A percentile compares a stretch with the other conserved stretches of the same genome.
phyloP scores from a whole-genome alignment of 2,329 filamentous ascomycete genomes.

The Phoma sp. region DNA sequence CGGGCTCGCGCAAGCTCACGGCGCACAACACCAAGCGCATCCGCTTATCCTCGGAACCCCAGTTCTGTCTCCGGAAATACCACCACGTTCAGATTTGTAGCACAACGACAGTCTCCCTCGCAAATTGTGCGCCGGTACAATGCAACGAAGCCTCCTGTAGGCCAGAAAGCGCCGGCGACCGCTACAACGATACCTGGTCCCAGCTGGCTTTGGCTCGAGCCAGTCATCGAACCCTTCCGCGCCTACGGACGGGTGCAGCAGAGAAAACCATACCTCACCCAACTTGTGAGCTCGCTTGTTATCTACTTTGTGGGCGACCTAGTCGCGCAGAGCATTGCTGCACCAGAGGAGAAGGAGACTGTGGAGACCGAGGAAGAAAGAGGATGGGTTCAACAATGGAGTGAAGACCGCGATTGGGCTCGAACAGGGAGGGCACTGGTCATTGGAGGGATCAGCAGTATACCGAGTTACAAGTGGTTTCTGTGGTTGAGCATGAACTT shows the following conservation, averaged over 20 bases:
- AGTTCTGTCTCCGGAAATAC: conserved; percentile 12
- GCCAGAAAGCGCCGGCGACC: conserved; percentile 25
- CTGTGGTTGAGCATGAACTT: conserved; percentile 81
- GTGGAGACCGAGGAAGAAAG: conserved; percentile 26
- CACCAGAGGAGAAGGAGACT: conserved; percentile 23
- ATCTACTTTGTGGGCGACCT: conserved; percentile 83
- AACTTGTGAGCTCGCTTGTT: conserved; percentile 75
- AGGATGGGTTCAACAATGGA: conserved; percentile 50
- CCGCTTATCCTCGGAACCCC: conserved; percentile 19
- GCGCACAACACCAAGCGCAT: conserved; percentile 28
- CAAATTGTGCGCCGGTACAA: conserved; percentile 25
- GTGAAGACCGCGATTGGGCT: conserved; percentile 54
- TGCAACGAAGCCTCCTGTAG: conserved; percentile 28
- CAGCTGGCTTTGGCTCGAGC: conserved; percentile 57
- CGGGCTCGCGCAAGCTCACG: conserved; percentile 32
- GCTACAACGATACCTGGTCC: conserved; percentile 52
- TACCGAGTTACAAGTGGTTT: conserved; percentile 85
- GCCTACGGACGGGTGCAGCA: conserved; percentile 75
- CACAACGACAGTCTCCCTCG: conserved; percentile 15
- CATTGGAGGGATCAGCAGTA: conserved; percentile 75
- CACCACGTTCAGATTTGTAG: conserved; percentile 11
- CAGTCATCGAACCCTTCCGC: conserved; percentile 55
- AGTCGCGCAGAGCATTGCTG: conserved; percentile 72
- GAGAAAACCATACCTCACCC: conserved; percentile 77
- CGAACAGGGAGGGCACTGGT: conserved; percentile 75